Conservation (phyloP, 2,329 filamentous ascomycete genomes). For the Ophiostoma novo-ulmi region DNA sequence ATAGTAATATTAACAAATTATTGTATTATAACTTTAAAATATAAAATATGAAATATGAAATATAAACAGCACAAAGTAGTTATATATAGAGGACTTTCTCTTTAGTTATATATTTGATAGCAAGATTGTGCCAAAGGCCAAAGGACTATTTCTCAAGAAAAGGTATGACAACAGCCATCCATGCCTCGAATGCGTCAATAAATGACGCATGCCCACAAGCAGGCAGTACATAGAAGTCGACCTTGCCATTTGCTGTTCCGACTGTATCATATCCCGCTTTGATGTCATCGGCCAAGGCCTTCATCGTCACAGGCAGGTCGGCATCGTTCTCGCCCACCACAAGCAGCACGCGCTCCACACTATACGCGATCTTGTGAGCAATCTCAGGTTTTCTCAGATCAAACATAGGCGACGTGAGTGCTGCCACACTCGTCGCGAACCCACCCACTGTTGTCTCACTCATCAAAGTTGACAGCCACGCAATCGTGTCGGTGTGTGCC, state of each 20-base stretch:
- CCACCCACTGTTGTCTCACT: constrained; percentile 38
- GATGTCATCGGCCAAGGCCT: constrained; percentile 36
- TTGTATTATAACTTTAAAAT: too few species aligned
- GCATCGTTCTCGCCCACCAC: constrained; percentile 41
- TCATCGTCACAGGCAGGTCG: constrained; percentile 38
- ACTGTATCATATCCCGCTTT: constrained; percentile 25
- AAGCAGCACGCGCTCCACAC: constrained; percentile 37
- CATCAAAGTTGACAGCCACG: constrained; percentile 33
- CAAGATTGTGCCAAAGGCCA: too few species aligned
- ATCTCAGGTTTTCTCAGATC: too few species aligned
- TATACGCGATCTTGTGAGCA: constrained; percentile 32
- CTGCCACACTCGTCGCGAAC: constrained; percentile 34
- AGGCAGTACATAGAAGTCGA: constrained; percentile 36
- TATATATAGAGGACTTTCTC: too few species aligned
- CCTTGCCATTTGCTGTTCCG: constrained; percentile 26
- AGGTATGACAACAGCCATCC: constrained; percentile 30
- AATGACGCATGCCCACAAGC: constrained; percentile 39
- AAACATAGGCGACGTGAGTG: too few species aligned
- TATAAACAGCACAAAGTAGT: too few species aligned
- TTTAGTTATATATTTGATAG: too few species aligned
- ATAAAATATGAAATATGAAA: too few species aligned
- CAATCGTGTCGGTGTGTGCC: constrained; percentile 29
- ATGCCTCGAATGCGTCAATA: constrained; percentile 37
- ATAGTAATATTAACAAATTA: too few species aligned
- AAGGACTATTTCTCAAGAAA: too few species aligned